These are phyloP conservation scores for Aspergillus saccharolyticus DNA, from an alignment of 495 filamentous ascomycete genomes.

Conservation along the genomic window DNA sequence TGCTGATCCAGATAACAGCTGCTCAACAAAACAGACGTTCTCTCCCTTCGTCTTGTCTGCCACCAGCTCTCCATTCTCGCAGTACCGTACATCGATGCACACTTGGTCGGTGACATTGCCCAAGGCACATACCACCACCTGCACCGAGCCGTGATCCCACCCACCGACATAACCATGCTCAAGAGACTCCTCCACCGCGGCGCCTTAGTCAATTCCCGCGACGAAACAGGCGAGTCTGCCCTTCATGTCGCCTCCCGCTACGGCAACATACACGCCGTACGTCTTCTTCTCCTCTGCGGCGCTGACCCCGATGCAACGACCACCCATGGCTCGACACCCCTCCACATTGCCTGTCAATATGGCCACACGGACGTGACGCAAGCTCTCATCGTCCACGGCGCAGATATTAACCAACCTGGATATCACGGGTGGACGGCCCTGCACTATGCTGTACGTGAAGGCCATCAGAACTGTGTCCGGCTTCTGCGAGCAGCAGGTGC, in stretches of 20 bases:
- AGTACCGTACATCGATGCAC: background rate
- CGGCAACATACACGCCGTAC: background rate
- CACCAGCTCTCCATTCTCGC: background rate
- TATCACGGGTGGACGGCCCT: constrained; percentile 3
- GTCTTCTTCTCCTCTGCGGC: background rate
- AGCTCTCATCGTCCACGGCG: background rate
- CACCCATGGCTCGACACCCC: background rate
- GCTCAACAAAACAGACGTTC: background rate
- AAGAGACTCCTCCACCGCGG: background rate
- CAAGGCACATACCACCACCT: background rate
- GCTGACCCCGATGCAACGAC: background rate
- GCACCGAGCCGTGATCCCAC: background rate
- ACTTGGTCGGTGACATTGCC: background rate
- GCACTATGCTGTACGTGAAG: background rate
- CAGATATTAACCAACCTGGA: background rate
- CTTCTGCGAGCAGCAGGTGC: too few species aligned
- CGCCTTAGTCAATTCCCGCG: background rate
- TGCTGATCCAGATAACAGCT: background rate
- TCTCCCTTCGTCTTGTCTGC: background rate
- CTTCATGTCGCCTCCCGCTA: background rate
- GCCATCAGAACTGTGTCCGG: background rate
- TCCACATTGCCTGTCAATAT: constrained; percentile 4
- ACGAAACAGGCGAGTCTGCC: background rate
- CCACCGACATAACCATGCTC: background rate
- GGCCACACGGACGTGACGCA: background rate